Percentiles rank a stretch among this genome's conserved stretches.
phyloP scores from a whole-genome alignment of 192 early-diverging fungal species.

The Kappamyces sp. region DNA sequence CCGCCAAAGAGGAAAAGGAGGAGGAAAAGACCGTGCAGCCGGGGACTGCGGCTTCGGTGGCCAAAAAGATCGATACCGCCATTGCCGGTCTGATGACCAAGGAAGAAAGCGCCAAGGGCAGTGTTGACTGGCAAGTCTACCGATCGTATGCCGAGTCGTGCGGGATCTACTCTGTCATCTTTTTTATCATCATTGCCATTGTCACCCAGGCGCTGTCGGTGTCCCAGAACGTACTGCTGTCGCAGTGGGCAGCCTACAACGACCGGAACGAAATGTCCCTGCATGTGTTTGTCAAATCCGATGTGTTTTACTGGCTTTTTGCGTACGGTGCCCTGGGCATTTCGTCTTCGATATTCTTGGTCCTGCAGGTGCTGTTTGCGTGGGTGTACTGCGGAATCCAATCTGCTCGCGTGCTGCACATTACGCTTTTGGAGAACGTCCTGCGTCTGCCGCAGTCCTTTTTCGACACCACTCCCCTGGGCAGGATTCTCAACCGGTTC shows the following conservation, averaged over 20 bases:
- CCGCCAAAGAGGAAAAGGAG: slow-evolving; percentile 13
- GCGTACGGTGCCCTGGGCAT: slow-evolving; percentile 80
- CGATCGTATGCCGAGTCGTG: slow-evolving; percentile 73
- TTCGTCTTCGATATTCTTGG: slow-evolving; percentile 55
- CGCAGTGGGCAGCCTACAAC: slow-evolving; percentile 45
- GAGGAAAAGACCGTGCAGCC: slow-evolving; percentile 5
- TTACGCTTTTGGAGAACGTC: slow-evolving; percentile 69
- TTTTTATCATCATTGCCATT: slow-evolving; percentile 53
- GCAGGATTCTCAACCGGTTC: slow-evolving; percentile 84
- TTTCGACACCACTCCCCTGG: slow-evolving; percentile 76
- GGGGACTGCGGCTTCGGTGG: slow-evolving; percentile 13
- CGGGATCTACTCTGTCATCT: slow-evolving; percentile 43
- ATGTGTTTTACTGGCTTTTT: slow-evolving; percentile 39
- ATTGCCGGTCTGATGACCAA: slow-evolving; percentile 53
- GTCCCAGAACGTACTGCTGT: slow-evolving; percentile 43
- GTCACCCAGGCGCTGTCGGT: slow-evolving; percentile 37
- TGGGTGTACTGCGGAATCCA: slow-evolving; percentile 77
- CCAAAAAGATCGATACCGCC: slow-evolving; percentile 4
- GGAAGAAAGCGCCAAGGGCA: slow-evolving; percentile 79
- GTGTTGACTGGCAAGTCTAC: slow-evolving; percentile 77
- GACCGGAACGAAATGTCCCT: slow-evolving; percentile 19
- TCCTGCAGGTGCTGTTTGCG: slow-evolving; percentile 63
- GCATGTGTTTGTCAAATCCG: neutral
- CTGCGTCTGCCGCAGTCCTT: slow-evolving; percentile 67
- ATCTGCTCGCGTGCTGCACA: slow-evolving; percentile 68